Evolutionary conservation across 2,329 filamentous ascomycete species (phyloP), one percentile per base, ranked within the genome.

Genomic region (Claviceps pusilla): DNA sequence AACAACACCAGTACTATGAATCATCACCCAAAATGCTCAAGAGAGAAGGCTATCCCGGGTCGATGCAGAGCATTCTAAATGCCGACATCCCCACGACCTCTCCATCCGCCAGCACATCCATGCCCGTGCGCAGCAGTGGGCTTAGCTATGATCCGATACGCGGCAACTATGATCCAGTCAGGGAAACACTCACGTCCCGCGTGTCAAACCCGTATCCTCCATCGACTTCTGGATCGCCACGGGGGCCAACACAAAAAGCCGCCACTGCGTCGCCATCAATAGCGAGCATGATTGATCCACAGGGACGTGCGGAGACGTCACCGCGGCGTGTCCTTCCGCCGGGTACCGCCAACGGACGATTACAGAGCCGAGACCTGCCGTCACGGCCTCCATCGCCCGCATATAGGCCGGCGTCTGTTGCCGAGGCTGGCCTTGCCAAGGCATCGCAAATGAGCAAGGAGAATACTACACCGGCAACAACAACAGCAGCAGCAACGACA

Each of bases 81-180:
- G 73, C 74, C 56, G 77, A 77, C 31, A 60, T 63, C 19, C 59
- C 70, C 68, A 53, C 68, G 69, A 48, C 75, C 69, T 56, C 73
- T 67, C 43, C 73, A 69, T 47, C 54, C 19, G 55, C 52, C 69
- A 75, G 55, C 71, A 58, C 68, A 57, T 57, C 71, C 47, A 64
- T 71, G 19, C 73, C 75, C 9, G 71, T 75, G 50, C 74, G 84
- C 51, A 83, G 84, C 14, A 86, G 86, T 63, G 85, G 89, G 47
- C 87, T 89, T 63, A 88, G 86, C 62, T 96, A 93, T 70, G 90
- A 96, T 67, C 90, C 90, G 0, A 89, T 95, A 59, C 81, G 90
- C 49, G 87, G 85, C n/a, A 82, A 78, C 59, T 84, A 82, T 60
- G 80, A 84, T 60, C 80, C 80, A 1, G 74, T 83, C 50, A 73